Conservation (phyloP, 495 filamentous ascomycete species). For the Xanthoparmelia taractica region DNA sequence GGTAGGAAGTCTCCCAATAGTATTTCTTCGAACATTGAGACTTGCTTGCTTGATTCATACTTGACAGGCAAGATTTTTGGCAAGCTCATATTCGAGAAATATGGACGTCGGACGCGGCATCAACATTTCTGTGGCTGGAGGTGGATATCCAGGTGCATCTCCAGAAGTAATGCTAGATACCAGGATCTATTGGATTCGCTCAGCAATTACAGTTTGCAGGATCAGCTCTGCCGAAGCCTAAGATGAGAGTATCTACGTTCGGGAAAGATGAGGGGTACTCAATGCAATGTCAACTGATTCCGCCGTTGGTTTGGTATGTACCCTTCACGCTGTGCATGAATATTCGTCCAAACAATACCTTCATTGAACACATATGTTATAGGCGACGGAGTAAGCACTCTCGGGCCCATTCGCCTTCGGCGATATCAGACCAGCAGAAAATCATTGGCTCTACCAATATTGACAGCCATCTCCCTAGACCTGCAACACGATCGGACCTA, state of each 20-base stretch:
- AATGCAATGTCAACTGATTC: slow-evolving; percentile 11
- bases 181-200: not conserved
- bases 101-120: slow-evolving; percentile 32
- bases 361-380: too few relatives aligned
- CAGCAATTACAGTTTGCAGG: not conserved
- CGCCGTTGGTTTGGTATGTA: slow-evolving; percentile 3
- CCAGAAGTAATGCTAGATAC: not conserved
- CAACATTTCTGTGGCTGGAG: slow-evolving; percentile 39
- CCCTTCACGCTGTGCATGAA: not conserved
- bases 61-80: slow-evolving; percentile 9
- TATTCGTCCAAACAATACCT: too few relatives aligned
- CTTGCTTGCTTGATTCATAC: not conserved
- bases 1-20: not conserved
- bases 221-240: slow-evolving; percentile 12
- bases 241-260: slow-evolving; percentile 2
- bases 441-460: too few relatives aligned
- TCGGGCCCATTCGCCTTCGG: too few relatives aligned
- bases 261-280: slow-evolving; percentile 2
- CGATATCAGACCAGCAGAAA: too few relatives aligned
- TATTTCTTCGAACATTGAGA: slow-evolving; percentile 3
- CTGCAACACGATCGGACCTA: too few relatives aligned
- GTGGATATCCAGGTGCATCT: slow-evolving; percentile 3
- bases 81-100: slow-evolving; percentile 6
- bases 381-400: too few relatives aligned
- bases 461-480: too few relatives aligned